Evolutionary conservation across 2,329 filamentous ascomycete species (phyloP).

Genomic region (Fusarium succisae): DNA sequence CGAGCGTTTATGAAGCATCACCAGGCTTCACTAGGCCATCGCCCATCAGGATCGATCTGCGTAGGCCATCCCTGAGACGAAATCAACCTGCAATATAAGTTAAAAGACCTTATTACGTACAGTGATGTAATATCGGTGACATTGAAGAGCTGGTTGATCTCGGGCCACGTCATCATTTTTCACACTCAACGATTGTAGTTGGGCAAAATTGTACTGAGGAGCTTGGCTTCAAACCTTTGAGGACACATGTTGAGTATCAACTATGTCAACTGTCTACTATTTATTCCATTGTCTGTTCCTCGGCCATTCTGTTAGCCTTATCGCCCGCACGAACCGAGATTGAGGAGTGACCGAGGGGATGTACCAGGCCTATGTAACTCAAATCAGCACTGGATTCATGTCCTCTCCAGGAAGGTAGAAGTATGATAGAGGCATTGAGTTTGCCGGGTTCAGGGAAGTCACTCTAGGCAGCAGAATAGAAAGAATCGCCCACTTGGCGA

Average conservation of each 20-base stretch:
- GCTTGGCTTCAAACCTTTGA: too few relatives aligned
- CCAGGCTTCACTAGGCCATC: too few relatives aligned
- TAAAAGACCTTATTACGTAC: too few relatives aligned
- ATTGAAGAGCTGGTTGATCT: neutral
- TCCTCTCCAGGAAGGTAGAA: neutral
- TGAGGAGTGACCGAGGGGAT: neutral
- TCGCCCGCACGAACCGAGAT: neutral
- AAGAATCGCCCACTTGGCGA: neutral
- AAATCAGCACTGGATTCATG: neutral
- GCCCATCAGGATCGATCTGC: too few relatives aligned
- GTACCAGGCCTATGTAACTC: neutral
- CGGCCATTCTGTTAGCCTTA: neutral
- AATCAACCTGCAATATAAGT: neutral
- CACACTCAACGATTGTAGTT: neutral
- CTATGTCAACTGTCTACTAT: neutral
- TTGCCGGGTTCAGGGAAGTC: neutral
- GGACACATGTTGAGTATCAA: too few relatives aligned
- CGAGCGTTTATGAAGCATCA: neutral
- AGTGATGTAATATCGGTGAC: neutral
- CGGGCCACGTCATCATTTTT: neutral
- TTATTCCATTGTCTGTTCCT: neutral
- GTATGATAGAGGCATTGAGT: neutral
- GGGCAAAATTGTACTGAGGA: neutral
- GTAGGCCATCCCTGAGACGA: neutral
- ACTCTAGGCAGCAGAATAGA: neutral